Evolutionary conservation across 441 rosid species (phyloP), one percentile per base, ranked within the genome.

Genomic region (Breynia disticha): DNA sequence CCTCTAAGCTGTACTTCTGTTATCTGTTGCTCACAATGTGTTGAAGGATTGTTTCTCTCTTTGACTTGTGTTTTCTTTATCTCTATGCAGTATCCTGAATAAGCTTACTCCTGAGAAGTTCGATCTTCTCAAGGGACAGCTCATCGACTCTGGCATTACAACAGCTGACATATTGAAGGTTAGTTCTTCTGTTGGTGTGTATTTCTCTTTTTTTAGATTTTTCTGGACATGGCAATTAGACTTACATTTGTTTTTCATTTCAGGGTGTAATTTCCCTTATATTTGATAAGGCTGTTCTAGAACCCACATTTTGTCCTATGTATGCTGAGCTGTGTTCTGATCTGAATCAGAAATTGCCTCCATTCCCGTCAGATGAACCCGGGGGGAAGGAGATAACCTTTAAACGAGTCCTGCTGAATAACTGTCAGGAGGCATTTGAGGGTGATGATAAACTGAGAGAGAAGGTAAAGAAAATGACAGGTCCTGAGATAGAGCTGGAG

Each of bases 301-400:
- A 90, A 55, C 97, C 97, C 21, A 90, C 97, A 14, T 87, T 90
- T 64, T 90, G 96, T 62, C 84, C 81, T 53, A 90, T 87, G 98
- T 90, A 85, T 64, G 95, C 96, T 14, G 78, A 61, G 71, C 68
- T 90, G 52, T 90, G 98, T 54, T 85, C 66, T 57, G 93, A 87
- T 66, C 88, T 90, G 16, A 79, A 76, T 49, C 78, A 72, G n/a
- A 79, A 80, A 72, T 84, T 90, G 16, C 95, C 85, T 16, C 64
- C 76, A 28, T 90, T 87, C 62, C 95, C 98, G 11, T 63, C 98
- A 0, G 96, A 87, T 1, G 95, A 83, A 62, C 84, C 93, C 2
- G 87, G 65, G n/a, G 95, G 86, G 17, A 87, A 80, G 72, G 87
- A 83, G 62, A 64, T 81, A 44, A 87, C 96, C 7, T 85, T 90